Evolutionary conservation across 306 rosid species (phyloP), one percentile per base, ranked within the genome.

Genomic region (Vigna angularis): DNA sequence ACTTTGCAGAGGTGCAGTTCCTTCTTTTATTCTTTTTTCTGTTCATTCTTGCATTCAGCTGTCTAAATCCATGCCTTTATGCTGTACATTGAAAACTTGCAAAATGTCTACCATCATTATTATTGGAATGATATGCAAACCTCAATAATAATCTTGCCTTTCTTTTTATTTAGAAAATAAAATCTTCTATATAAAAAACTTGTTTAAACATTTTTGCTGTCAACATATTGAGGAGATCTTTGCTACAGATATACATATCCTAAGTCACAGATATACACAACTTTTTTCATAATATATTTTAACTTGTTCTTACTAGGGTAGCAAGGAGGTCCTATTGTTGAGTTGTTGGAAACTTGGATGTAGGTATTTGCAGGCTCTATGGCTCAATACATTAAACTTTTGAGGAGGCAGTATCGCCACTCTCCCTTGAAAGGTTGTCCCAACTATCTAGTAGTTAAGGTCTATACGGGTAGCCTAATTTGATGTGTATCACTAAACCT

Each of bases 1-100:
- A 85, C 84, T 95, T 87, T 85, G 97, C 98, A 48, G 91, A 95
- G 98, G 98, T 95, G 84, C 16, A 10, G 53, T 38, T 51, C 72
- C 79, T 52, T 77, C 17, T 55, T 56, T 80, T 32, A 65, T 45
- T 61, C 14, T 24, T 45, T 34, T 9, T 4, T 56, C 65, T 44
- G 30, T 58, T 81, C 61, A 42, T 70, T 51, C 56, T 68, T 48
- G 66, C 69, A 61, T 22, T 55, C 26, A 42, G 11, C 55, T 56
- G 64, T 73, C 73, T 76, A 53, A 15, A 52, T 71, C 77, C 70
- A 48, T 81, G 24, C 56, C 40, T 67, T 40, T 30, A 66, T 73
- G 81, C 40, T 76, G 69, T 45, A 26, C 55, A 48, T 15, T 67
- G 76, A 45, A 74, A 70, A 28, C 38, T 52, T 53, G 8, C 71